These are phyloP conservation scores for Cajanus cajan DNA, from an alignment of 306 rosid species.

Conservation along the genomic window DNA sequence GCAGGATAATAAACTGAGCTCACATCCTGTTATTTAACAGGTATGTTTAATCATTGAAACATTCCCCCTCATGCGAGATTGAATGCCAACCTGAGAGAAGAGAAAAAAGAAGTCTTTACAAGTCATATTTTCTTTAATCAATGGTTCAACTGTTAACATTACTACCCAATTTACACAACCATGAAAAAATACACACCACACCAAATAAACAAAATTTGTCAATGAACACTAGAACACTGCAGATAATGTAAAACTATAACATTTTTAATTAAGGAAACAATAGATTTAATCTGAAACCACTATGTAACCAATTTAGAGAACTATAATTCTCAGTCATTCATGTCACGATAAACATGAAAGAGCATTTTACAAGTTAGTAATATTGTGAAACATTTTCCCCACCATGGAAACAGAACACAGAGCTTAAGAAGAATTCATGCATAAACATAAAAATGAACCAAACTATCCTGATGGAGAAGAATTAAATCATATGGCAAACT, in stretches of 20 bases:
- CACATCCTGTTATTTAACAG: not conserved
- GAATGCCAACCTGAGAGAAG: conserved; percentile 8
- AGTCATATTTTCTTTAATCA: not conserved
- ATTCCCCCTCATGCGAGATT: not conserved
- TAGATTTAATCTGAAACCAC: not conserved
- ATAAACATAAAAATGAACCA: not conserved
- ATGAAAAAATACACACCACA: not conserved
- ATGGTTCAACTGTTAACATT: not conserved
- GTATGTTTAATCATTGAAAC: not conserved
- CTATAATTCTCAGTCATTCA: not conserved
- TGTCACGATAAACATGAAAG: conserved; percentile 5
- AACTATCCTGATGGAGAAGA: conserved; percentile 9
- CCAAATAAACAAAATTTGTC: not conserved
- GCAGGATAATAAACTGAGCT: not conserved
- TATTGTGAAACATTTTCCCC: not conserved
- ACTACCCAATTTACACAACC: not conserved
- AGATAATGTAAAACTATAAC: not conserved
- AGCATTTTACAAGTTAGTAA: not conserved
- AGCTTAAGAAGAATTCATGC: not conserved
- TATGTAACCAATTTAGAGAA: not conserved
- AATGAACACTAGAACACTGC: not conserved
- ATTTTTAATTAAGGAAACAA: not conserved
- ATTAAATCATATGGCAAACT: not conserved
- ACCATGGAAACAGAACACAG: not conserved
- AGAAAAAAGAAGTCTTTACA: not conserved